Percentiles rank a stretch among this genome's conserved stretches.
Evolutionary conservation across 2,329 filamentous ascomycete species (phyloP).

Genomic region (Zarea fungicola): DNA sequence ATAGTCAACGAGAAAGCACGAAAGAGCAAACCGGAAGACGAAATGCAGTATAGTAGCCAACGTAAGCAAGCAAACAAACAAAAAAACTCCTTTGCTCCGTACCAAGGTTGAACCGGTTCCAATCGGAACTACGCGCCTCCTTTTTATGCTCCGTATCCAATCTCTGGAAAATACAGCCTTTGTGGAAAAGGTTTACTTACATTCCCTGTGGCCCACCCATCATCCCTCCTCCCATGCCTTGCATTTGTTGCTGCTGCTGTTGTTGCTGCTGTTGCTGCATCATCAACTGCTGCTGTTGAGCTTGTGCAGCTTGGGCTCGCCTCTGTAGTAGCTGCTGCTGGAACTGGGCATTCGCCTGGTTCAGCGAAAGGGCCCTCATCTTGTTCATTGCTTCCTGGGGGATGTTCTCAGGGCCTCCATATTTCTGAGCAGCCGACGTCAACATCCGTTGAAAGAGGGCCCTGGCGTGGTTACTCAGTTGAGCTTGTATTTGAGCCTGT

Average conservation of each 20-base stretch:
- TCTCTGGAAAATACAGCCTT: conserved; percentile 3
- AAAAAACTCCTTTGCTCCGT: conserved; percentile 11
- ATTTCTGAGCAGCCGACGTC: conserved; percentile 27
- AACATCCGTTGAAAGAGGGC: conserved; percentile 37
- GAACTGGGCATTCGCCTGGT: conserved; percentile 25
- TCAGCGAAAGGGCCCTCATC: conserved; percentile 38
- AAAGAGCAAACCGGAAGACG: neutral
- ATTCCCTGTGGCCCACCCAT: conserved; percentile 48
- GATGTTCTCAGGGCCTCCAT: conserved; percentile 39
- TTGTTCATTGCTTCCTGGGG: conserved; percentile 40
- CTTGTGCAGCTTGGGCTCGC: conserved; percentile 20
- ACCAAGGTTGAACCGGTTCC: neutral
- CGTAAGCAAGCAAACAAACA: too few species aligned
- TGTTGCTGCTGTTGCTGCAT: conserved; percentile 34
- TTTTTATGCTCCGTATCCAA: conserved; percentile 13
- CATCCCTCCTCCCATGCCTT: conserved; percentile 52
- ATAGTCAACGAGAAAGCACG: neutral
- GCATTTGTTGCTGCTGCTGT: conserved; percentile 39
- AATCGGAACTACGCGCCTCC: neutral
- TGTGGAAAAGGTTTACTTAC: conserved; percentile 25
- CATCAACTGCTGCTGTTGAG: conserved; percentile 27
- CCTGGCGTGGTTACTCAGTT: conserved; percentile 29
- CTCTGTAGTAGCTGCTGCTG: conserved; percentile 28
- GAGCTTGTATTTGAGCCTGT: conserved; percentile 23
- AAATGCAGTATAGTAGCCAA: too few species aligned